These are phyloP conservation scores for Luzula sylvatica DNA, from an alignment of 176 grass and related monocot genomes.

Conservation along the genomic window DNA sequence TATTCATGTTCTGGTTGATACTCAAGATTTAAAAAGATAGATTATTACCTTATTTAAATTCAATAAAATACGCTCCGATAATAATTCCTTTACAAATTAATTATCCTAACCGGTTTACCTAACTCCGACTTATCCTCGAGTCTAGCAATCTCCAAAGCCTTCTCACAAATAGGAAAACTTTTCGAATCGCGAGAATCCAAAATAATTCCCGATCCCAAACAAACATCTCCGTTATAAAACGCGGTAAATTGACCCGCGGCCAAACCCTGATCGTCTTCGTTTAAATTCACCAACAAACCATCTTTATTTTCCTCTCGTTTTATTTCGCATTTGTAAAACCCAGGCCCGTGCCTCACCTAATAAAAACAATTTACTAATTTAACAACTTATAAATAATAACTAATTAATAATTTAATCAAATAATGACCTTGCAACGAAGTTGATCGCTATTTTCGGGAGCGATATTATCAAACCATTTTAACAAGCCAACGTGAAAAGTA, in stretches of 20 bases:
- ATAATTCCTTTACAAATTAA: slow-evolving; percentile 56
- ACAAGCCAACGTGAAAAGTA: slow-evolving; percentile 60
- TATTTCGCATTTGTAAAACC: slow-evolving; percentile 67
- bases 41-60: too few relatives aligned
- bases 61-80: neutral
- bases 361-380: neutral
- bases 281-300: slow-evolving; percentile 44
- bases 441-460: slow-evolving; percentile 30
- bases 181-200: slow-evolving; percentile 54
- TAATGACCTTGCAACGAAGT: slow-evolving; percentile 93
- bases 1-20: too few relatives aligned
- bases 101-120: slow-evolving; percentile 78
- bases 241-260: slow-evolving; percentile 85
- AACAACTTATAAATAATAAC: neutral
- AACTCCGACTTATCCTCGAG: slow-evolving; percentile 72
- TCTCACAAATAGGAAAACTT: slow-evolving; percentile 63
- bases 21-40: too few relatives aligned
- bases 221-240: slow-evolving; percentile 45
- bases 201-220: slow-evolving; percentile 81
- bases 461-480: slow-evolving; percentile 64
- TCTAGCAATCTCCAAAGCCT: slow-evolving; percentile 53
- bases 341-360: slow-evolving; percentile 69
- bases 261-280: slow-evolving; percentile 84
- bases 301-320: slow-evolving; percentile 27
- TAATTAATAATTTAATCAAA: slow-evolving; percentile 4